Evolutionary conservation across 805 yeast species (phyloP), one percentile per base, ranked within the genome.

Genomic region (Cephaloascus albidus): DNA sequence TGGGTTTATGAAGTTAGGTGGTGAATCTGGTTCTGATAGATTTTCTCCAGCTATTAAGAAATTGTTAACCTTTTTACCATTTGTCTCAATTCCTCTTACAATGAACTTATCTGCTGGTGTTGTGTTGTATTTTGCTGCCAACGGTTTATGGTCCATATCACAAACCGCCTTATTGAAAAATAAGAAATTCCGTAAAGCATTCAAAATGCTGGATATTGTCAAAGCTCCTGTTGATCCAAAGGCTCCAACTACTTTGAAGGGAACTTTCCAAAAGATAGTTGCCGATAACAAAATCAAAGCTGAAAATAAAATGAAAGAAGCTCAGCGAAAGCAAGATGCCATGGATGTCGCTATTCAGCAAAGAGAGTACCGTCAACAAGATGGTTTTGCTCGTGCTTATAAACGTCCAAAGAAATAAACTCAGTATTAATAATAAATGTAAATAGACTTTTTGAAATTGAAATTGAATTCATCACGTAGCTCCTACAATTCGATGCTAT

Each of bases 21-120:
- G 96, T 48, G 97, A 90, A 57, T 83, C 93, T 10, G 97, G 96
- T 38, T 81, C 85, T 28, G 77, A 72, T 38, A 72, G 69, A 39
- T 68, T 83, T 61, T 65, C 75, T 43, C 83, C 86, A 1, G 71
- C 70, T 33, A 52, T 68, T 56, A 77, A 76, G 61, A 81, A 78
- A 51, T 57, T 83, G 18, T 74, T 90, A 66, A 76, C 81, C 32
- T 68, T 73, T 34, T 59, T 87, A 50, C 97, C 97, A 14, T 70
- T 88, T 47, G 63, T 81, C 23, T 87, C 96, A 3, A 81, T 90
- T 44, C 78, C 89, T n/a, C 77, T 90, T 48, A 90, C 97, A 3
- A 85, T 84, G 83, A 73, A 80, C 39, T 72, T 90, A 53, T 81
- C 95, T 2, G 76, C 95, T 2, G 95, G 85, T 31, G 87, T 88